Base-by-base conservation (phyloP, 169 alveolate genomes). In the Plasmodium blacklocki region DNA sequence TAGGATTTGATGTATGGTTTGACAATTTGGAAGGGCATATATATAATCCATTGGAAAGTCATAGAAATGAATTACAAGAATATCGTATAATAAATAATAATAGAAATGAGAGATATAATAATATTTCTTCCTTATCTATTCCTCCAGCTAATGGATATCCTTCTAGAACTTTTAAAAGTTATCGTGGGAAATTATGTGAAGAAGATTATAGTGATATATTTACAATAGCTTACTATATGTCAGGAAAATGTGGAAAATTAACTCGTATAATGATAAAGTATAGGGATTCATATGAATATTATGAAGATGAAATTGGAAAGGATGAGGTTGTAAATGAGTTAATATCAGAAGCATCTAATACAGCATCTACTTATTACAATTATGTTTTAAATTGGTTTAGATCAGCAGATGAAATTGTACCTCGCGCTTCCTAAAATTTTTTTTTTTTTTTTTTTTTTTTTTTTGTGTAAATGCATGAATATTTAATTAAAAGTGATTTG, bases 181-280 rank as follows among this genome's bases (percentile, higher is more conserved):
- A 83, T 60, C 23, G 91, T 15, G 91, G 91, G 2, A 83, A 23
- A 29, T 68, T 83, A 39, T 83, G 91, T 18, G 91, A 83, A 49
- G 91, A 83, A 56, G 91, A 83, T 68, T 83, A 39, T 68, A 83
- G 91, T 68, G 91, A 83, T 58, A 83, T 83, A 32, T 83, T 83
- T 68, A 83, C 91, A 15, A 83, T 83, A 32, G 91, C 91, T 68
- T 83, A 83, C 68, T 83, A 83, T 47, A 70, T 83, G 4, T 68
- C 83, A 15, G 83, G 83, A 2, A 83, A 83, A 39, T 56, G 74
- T 83, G 83, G 83, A 15, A 83, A 68, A 50, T 60, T 83, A 50
- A 83, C 54, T 15, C 32, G 91, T 8, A 59, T 83, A 56, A 68
- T 83, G 91, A 83, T 83, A 2, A 83, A 83, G 29, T 83, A 83